Evolutionary conservation across 2,329 filamentous ascomycete genomes (phyloP).

Genomic region (Phaeophleospora eucalypticola): DNA sequence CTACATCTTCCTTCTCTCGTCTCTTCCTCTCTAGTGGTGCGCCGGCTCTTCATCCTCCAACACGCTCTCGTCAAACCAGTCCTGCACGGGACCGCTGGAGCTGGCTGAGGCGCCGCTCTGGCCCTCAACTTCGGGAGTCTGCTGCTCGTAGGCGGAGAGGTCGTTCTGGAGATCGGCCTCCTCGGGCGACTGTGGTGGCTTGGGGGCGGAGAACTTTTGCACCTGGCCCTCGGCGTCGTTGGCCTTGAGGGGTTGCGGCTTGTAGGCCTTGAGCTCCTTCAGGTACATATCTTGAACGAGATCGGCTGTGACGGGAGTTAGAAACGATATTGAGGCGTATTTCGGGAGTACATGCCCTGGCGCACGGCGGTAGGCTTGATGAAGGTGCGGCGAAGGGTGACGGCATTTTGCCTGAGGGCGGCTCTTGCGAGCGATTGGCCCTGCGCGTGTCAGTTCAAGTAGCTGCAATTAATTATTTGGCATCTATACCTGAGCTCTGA

Average conservation of each 20-base stretch:
- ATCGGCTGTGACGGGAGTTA: slow-evolving; percentile 62
- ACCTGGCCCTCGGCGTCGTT: slow-evolving; percentile 86
- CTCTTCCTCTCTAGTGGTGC: slow-evolving; percentile 12
- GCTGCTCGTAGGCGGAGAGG: slow-evolving; percentile 89
- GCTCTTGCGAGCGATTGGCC: slow-evolving; percentile 59
- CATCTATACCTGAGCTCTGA: slow-evolving; percentile 55
- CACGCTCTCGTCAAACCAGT: slow-evolving; percentile 54
- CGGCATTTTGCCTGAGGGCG: slow-evolving; percentile 53
- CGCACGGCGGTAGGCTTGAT: slow-evolving; percentile 58
- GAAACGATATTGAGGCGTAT: not conserved
- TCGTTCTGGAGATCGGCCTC: slow-evolving; percentile 88
- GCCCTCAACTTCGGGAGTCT: slow-evolving; percentile 92
- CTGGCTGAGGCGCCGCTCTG: slow-evolving; percentile 62
- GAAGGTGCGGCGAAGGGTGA: slow-evolving; percentile 59
- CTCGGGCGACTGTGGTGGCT: slow-evolving; percentile 82
- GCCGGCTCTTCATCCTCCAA: slow-evolving; percentile 26
- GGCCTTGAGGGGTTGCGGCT: slow-evolving; percentile 76
- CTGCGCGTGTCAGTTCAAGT: slow-evolving; percentile 38
- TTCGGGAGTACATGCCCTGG: slow-evolving; percentile 47
- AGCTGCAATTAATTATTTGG: slow-evolving; percentile 23
- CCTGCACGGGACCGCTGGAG: slow-evolving; percentile 58
- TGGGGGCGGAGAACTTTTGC: slow-evolving; percentile 76
- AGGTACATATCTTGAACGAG: slow-evolving; percentile 98
- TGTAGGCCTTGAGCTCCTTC: slow-evolving; percentile 93
- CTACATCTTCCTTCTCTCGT: not conserved